These are phyloP conservation scores for Fraxinus sp. DNA, from an alignment of 305 asterid genomes.

Conservation along the genomic window DNA sequence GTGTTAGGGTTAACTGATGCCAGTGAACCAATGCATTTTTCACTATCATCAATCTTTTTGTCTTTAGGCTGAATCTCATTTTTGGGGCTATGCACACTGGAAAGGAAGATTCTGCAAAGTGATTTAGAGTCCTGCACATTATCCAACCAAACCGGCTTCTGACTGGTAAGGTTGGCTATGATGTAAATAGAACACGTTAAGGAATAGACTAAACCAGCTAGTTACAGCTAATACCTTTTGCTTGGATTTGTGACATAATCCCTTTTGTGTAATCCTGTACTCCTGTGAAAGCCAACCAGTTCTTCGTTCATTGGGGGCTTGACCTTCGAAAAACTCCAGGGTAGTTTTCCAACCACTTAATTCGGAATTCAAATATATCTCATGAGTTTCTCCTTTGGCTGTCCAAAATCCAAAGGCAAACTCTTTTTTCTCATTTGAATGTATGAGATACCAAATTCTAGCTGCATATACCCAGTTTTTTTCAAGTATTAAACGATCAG, in stretches of 20 bases:
- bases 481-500: background rate
- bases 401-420: background rate
- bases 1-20: background rate
- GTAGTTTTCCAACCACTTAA: background rate
- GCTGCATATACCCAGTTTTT: background rate
- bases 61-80: background rate
- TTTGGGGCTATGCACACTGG: background rate
- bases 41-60: background rate
- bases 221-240: background rate
- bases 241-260: background rate
- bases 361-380: background rate
- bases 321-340: background rate
- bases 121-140: slow-evolving; percentile 7
- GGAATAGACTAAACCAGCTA: background rate
- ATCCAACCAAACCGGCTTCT: slow-evolving; percentile 10
- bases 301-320: background rate
- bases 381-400: background rate
- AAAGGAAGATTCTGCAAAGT: slow-evolving; percentile 3
- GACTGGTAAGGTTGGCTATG: slow-evolving; percentile 2
- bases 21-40: background rate
- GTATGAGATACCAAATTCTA: background rate
- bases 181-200: background rate
- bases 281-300: slow-evolving; percentile 4
- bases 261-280: background rate
- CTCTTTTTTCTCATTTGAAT: background rate